Percentiles rank a stretch among this genome's conserved stretches.
Conservation (phyloP, 176 grass and related monocot genomes). For the Eragrostis nindensis region DNA sequence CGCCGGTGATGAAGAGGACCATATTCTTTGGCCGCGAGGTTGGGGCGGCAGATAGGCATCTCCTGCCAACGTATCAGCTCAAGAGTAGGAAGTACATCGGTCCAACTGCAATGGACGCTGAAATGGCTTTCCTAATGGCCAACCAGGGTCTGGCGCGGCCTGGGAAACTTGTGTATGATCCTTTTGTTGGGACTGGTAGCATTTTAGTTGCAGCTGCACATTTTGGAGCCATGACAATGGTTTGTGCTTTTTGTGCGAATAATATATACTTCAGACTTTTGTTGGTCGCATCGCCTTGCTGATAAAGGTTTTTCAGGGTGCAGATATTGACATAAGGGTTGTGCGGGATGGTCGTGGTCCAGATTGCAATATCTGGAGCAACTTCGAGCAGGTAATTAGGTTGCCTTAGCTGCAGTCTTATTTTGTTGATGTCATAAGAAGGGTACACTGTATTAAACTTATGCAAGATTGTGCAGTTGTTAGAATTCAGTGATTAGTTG, state of each 20-base stretch:
- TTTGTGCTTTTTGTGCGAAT: constrained; percentile 41
- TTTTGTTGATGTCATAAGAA: neutral
- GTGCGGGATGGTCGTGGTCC: constrained; percentile 94
- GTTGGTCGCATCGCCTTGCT: constrained; percentile 18
- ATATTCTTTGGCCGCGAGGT: constrained; percentile 89
- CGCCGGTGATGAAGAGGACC: constrained; percentile 76
- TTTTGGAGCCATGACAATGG: constrained; percentile 99
- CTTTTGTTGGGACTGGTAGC: constrained; percentile 93
- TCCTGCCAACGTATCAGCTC: constrained; percentile 85
- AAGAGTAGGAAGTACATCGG: constrained; percentile 94
- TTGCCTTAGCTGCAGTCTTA: neutral
- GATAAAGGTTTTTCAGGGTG: constrained; percentile 73
- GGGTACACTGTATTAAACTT: neutral
- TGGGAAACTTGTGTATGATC: constrained; percentile 89
- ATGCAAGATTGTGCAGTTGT: neutral
- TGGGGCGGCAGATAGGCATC: constrained; percentile 85
- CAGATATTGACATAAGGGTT: constrained; percentile 99
- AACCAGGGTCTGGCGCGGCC: constrained; percentile 73
- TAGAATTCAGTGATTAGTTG: neutral
- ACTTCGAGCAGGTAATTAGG: constrained; percentile 86
- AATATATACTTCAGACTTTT: neutral
- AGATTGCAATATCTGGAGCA: constrained; percentile 96
- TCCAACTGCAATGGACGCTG: constrained; percentile 90
- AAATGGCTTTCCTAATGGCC: constrained; percentile 97
- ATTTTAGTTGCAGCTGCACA: constrained; percentile 93